Evolutionary conservation across 2,329 filamentous ascomycete genomes (phyloP).

Genomic region (Monosporascus sp.): DNA sequence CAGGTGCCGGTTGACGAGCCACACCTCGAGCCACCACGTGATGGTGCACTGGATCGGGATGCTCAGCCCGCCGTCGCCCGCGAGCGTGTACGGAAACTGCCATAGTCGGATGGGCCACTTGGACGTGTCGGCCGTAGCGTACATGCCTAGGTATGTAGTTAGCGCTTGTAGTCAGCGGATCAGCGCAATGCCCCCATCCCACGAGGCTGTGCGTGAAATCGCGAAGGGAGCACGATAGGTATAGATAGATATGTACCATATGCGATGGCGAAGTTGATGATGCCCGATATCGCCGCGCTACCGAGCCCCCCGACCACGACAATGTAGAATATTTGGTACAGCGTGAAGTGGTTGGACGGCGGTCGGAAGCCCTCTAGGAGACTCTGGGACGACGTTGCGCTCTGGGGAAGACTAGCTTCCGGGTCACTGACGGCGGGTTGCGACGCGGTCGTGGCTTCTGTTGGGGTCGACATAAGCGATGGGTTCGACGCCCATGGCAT

Average conservation of each 20-base stretch:
- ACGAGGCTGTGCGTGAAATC: background rate
- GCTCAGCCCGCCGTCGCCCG: constrained; percentile 46
- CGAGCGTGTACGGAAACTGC: constrained; percentile 45
- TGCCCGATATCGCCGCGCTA: constrained; percentile 41
- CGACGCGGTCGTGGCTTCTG: background rate
- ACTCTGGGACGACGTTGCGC: background rate
- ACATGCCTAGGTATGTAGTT: constrained; percentile 36
- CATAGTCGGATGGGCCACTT: constrained; percentile 41
- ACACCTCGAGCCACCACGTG: constrained; percentile 46
- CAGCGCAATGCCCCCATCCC: too few relatives aligned
- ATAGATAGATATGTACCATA: constrained; percentile 33
- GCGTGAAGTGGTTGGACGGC: constrained; percentile 35
- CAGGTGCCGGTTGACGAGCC: constrained; percentile 44
- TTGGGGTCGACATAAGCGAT: background rate
- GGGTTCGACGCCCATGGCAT: background rate
- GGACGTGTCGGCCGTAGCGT: constrained; percentile 32
- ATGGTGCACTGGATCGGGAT: constrained; percentile 44
- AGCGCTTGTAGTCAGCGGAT: background rate
- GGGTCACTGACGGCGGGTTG: background rate
- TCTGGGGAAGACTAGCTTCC: background rate
- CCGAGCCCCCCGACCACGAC: constrained; percentile 42
- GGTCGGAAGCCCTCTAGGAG: constrained; percentile 4
- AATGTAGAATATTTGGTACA: constrained; percentile 44
- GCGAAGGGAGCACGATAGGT: constrained; percentile 2
- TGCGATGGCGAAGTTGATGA: constrained; percentile 47